These are phyloP conservation scores for Tylopilus vinaceipallidus DNA, from an alignment of 768 basidiomycete genomes.

Conservation along the genomic window DNA sequence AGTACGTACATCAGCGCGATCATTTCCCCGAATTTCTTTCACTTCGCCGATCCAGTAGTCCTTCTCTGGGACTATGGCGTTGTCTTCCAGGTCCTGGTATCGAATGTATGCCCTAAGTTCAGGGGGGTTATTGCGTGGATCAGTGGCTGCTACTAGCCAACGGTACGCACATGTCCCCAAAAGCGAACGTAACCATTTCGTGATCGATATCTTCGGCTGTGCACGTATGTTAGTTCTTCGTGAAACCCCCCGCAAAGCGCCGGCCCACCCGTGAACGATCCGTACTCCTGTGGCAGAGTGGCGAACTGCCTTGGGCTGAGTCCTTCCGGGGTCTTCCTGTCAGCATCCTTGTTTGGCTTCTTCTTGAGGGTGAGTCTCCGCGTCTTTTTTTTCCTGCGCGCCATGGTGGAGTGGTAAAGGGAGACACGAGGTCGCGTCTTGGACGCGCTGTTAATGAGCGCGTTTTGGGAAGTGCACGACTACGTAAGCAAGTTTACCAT, in stretches of 20 bases:
- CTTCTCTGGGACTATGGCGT: constrained; percentile 23
- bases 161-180: constrained; percentile 34
- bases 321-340: not conserved
- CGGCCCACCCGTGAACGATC: constrained; percentile 19
- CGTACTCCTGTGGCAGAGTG: constrained; percentile 2
- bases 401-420: constrained; percentile 17
- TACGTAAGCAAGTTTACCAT: constrained; percentile 25
- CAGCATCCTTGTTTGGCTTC: not conserved
- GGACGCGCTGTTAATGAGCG: constrained; percentile 31
- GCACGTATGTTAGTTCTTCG: not conserved
- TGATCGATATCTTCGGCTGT: constrained; percentile 17
- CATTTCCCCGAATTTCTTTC: constrained; percentile 39
- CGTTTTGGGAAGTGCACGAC: constrained; percentile 9
- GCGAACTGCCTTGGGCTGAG: constrained; percentile 15
- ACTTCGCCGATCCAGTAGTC: constrained; percentile 55
- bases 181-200: constrained; percentile 23
- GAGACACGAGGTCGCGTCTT: constrained; percentile 17
- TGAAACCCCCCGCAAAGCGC: not conserved
- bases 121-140: not conserved
- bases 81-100: constrained; percentile 1
- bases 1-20: constrained; percentile 30
- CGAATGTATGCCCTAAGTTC: constrained; percentile 38
- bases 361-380: constrained; percentile 23
- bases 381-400: constrained; percentile 21
- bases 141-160: not conserved